Evolutionary conservation across 1,139 yeast species (phyloP), one percentile per base, ranked within the genome.

Genomic region (Kodamaea anthophila): DNA sequence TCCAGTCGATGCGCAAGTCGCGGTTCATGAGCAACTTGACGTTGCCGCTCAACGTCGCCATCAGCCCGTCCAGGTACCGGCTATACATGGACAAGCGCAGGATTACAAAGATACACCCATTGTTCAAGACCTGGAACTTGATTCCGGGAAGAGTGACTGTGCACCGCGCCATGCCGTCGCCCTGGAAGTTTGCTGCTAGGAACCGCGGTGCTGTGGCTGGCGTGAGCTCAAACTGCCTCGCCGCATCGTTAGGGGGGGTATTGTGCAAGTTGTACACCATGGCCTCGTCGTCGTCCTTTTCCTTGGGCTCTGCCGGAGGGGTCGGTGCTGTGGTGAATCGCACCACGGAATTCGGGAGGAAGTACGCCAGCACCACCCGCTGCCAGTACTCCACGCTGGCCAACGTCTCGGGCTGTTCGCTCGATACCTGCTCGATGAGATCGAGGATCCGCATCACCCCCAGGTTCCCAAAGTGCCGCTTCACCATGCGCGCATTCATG

Each of bases 151-250:
- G 69, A 5, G 70, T 58, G 4, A 83, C 51, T 32, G 74, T 77
- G 35, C 81, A 69, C 27, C 73, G 61, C 5, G 62, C 55, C 3
- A 81, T 72, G 9, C 48, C 51, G 1, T 79, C 75, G n/a, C 71
- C 60, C 26, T 67, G 57, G 20, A 74, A 65, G 22, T 73, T 61
- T 0, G 80, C 62, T 28, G 67, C 66, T 40, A 78, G 69, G 37
- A 81, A 72, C 31, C 81, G 56, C 1, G 94, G 85, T n/a, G 85
- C 70, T 3, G 85, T 68, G 3, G 76, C 65, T 5, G 72, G 65
- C 8, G 77, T 72, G 16, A 86, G 65, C 36, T 78, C 88, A 50
- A 75, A 83, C 39, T 70, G 77, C 35, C 77, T 61, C 9, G 67
- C 32, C 4, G 36, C 35, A 12, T 39, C 39, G 22, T 32, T 36